Evolutionary conservation across 192 early-diverging fungal genomes (phyloP), one percentile per base, ranked within the genome.

Genomic region (Linnemannia exigua): DNA sequence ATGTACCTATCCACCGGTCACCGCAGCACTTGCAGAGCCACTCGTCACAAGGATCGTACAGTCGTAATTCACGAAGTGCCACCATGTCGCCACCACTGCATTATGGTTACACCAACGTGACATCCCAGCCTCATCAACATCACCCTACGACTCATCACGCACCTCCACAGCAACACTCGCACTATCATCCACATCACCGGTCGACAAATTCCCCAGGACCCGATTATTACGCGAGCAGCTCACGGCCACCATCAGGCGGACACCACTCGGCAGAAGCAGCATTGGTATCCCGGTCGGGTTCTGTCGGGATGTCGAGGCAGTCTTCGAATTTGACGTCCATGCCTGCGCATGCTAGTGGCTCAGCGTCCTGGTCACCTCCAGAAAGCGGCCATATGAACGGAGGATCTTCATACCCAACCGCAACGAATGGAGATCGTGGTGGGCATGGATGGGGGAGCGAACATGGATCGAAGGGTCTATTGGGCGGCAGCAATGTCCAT

Each of bases 151-250:
- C 79, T n/a, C 77, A 72, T 11, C 41, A 37, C 35, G 6, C 70
- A 3, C 52, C 77, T 1, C 76, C 70, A 63, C 79, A 50, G 36
- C 77, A 72, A 50, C 63, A 67, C 63, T 67, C 63, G 28, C 76
- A 70, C 7, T 68, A 69, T 11, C 74, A 75, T 33, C 44, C 50
- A 44, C 79, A 69, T 12, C 67, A 76, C 31, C 50, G 70, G 22
- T 82, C 80, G n/a, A 72, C 74, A 12, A 36, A 70, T 15, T 81
- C 80, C 5, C 80, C 80, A 11, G 74, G 68, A 5, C 71, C 72
- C 17, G 81, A 77, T 33, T 73, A 83, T 25, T 77, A 77, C 63
- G 28, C 58, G 9, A 37, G 54, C 28, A 20, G 48, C 28, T 58
- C 80, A 41, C 74, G 80, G 20, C 69, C 80, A 1, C 47, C 69